Evolutionary conservation across 345 rosid species (phyloP), one percentile per base, ranked within the genome.

Genomic region (Aethionema arabicum): DNA sequence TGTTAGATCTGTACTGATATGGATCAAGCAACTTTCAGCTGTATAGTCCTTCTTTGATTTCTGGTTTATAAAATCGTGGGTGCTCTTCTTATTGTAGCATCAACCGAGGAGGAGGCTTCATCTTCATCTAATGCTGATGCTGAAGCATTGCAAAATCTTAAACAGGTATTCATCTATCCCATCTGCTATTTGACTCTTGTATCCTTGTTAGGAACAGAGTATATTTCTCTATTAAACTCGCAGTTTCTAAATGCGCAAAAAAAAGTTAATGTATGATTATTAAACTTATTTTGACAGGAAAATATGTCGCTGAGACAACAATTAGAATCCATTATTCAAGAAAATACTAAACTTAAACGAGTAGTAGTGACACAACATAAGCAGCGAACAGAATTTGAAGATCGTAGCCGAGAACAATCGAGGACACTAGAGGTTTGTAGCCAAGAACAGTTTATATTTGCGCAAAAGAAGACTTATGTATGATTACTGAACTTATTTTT

Each of bases 361-460:
- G 95, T 91, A 5, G 87, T 89, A 36, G 52, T 84, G 29, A 86
- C 86, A 52, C 95, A 89, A 72, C 96, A 89, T 67, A 89, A 84
- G 79, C 82, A 86, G 54, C 95, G 81, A 66, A 89, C 60, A 59
- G 96, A 83, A 53, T 61, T 53, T 32, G 91, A 81, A 52, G 80
- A 80, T 60, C 81, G 70, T 66, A 76, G 68, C 58, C 83, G 81
- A 66, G 95, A 89, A 59, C 85, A 80, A 60, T 65, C 86, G 75
- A 83, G 83, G 76, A 89, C 86, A 64, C 60, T 86, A 60, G 82
- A 83, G 8, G 48, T 87, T 56, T 91, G 81, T 59, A 84, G 83
- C 77, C 95, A 86, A 78, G 91, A 89, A 32, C 96, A 89, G 62
- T 8, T 21, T 21, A 21, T 21, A 21, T 1, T 1, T 21, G 27